Conservation (phyloP, 1,284 basidiomycete species). For the Marasmius oreades region DNA sequence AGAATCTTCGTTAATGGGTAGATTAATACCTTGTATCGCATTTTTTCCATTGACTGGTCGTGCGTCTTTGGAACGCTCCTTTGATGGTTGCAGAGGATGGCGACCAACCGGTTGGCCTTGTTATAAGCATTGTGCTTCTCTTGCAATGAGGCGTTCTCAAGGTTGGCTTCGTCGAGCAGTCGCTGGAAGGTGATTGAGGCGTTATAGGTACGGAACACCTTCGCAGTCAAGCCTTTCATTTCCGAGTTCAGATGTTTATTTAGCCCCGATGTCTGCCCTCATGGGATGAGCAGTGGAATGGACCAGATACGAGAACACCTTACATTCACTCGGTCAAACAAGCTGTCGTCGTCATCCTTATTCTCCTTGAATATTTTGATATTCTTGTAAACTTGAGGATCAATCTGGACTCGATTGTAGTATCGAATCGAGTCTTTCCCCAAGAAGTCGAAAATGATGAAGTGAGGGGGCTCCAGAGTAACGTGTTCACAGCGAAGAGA, state of each 20-base stretch:
- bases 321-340: conserved; percentile 93
- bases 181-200: conserved; percentile 93
- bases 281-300: neutral
- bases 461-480: conserved; percentile 82
- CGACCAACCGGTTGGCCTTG: conserved; percentile 91
- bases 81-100: conserved; percentile 98
- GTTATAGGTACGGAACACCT: conserved; percentile 99
- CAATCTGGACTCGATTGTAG: conserved; percentile 86
- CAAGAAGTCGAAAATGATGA: conserved; percentile 91
- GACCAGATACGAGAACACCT: conserved; percentile 22
- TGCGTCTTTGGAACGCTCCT: conserved; percentile 89
- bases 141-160: conserved; percentile 72
- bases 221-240: conserved; percentile 96
- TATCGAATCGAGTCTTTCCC: conserved; percentile 98
- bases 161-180: conserved; percentile 75
- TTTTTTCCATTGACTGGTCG: conserved; percentile 88
- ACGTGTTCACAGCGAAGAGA: conserved; percentile 94
- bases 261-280: conserved; percentile 65
- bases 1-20: conserved; percentile 18
- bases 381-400: conserved; percentile 88
- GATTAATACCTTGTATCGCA: conserved; percentile 77
- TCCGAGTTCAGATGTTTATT: conserved; percentile 90
- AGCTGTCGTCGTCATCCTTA: conserved; percentile 83
- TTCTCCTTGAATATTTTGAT: conserved; percentile 87
- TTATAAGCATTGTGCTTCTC: conserved; percentile 96